Conservation (phyloP, 805 yeast genomes). For the Suhomyces sp. region DNA sequence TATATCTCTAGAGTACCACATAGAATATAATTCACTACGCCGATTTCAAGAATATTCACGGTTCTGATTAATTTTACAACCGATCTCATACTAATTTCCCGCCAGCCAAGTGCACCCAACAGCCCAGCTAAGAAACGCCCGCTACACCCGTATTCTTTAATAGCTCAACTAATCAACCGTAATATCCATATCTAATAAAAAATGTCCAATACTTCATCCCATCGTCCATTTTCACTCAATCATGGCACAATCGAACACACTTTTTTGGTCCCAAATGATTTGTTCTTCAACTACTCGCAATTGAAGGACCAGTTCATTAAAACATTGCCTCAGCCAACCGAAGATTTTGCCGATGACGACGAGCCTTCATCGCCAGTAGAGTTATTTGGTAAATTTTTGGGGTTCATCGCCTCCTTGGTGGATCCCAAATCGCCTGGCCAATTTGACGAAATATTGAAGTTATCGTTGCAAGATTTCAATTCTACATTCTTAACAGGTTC, state of each 20-base stretch:
- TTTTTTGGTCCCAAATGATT: constrained; percentile 77
- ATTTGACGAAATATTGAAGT: constrained; percentile 65
- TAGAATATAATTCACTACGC: not conserved
- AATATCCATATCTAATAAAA: not conserved
- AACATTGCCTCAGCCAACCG: constrained; percentile 75
- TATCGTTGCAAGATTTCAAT: constrained; percentile 81
- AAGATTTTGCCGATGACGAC: constrained; percentile 78
- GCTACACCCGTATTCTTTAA: not conserved
- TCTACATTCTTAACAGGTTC: constrained; percentile 59
- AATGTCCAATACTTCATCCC: constrained; percentile 15
- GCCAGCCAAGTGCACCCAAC: not conserved
- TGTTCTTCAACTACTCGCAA: constrained; percentile 79
- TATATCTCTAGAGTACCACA: not conserved
- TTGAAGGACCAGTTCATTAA: constrained; percentile 82
- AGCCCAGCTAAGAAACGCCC: not conserved
- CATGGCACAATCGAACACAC: constrained; percentile 90
- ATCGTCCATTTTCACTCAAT: constrained; percentile 75
- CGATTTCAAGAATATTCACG: not conserved
- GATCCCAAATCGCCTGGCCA: constrained; percentile 39
- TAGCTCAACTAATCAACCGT: not conserved
- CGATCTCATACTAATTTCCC: not conserved
- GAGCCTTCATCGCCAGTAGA: constrained; percentile 89
- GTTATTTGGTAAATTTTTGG: constrained; percentile 78
- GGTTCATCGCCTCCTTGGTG: constrained; percentile 55
- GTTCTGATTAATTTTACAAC: not conserved